These are phyloP conservation scores for Arbutus unedo DNA, from an alignment of 148 eudicot species.

Conservation along the genomic window DNA sequence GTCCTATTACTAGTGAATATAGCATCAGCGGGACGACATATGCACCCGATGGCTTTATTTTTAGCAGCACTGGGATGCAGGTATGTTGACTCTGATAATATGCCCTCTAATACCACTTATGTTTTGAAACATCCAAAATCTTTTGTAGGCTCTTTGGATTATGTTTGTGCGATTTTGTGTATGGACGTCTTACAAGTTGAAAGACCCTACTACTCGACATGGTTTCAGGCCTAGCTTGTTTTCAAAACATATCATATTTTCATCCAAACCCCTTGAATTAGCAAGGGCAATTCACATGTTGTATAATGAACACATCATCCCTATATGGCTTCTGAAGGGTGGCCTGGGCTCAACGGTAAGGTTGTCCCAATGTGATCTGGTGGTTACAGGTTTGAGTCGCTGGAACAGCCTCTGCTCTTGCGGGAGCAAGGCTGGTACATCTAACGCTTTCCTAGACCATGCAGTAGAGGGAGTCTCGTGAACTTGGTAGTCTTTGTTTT, in stretches of 20 bases:
- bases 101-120: background rate
- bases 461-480: no score
- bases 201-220: background rate
- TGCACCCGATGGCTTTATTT: conserved; percentile 91
- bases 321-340: background rate
- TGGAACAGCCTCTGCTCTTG: no score
- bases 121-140: background rate
- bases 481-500: background rate
- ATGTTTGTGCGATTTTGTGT: background rate
- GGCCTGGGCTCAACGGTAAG: no score
- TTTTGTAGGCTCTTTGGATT: background rate
- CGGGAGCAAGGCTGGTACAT: no score
- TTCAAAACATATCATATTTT: background rate
- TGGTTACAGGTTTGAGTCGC: no score
- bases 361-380: no score
- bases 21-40: conserved; percentile 84
- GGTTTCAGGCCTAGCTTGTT: background rate
- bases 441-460: no score
- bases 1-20: conserved; percentile 61
- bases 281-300: background rate
- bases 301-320: background rate
- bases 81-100: conserved; percentile 29
- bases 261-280: background rate
- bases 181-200: background rate
- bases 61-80: conserved; percentile 56